Percentiles rank a stretch among this genome's conserved stretches.
phyloP scores from a whole-genome alignment of 768 basidiomycete genomes.

The Pisolithus orientalis region DNA sequence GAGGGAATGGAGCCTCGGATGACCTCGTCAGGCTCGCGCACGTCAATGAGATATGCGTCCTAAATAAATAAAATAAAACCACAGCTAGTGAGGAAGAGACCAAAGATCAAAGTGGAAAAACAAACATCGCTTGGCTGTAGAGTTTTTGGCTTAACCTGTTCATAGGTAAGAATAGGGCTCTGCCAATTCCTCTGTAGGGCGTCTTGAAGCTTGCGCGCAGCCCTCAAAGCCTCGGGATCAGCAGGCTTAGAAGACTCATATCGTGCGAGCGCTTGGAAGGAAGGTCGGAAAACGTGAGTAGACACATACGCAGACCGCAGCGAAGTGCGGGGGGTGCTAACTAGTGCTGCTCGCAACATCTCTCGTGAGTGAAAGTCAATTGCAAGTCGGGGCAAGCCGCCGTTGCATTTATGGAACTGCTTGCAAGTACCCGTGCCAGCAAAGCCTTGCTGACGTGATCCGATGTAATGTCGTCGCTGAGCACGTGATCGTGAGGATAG shows the following conservation, averaged over 20 bases:
- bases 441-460: conserved; percentile 5
- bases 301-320: conserved; percentile 7
- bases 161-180: conserved; percentile 65
- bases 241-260: conserved; percentile 29
- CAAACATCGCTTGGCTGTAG: conserved; percentile 63
- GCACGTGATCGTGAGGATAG: conserved; percentile 10
- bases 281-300: conserved; percentile 4
- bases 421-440: background rate
- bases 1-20: conserved; percentile 91
- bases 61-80: conserved; percentile 21
- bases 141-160: conserved; percentile 75
- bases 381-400: background rate
- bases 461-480: background rate
- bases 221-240: conserved; percentile 17
- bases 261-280: conserved; percentile 18
- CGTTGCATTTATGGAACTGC: too few relatives aligned
- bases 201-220: conserved; percentile 29
- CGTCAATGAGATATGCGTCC: conserved; percentile 76
- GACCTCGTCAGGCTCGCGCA: conserved; percentile 91
- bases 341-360: conserved; percentile 21
- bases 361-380: background rate
- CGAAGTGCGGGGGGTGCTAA: conserved; percentile 9
- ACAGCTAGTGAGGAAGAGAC: background rate
- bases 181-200: conserved; percentile 68
- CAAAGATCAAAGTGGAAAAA: conserved; percentile 3